Evolutionary conservation across 257 asterid species (phyloP), one percentile per base, ranked within the genome.

Genomic region (Plantago elongata): DNA sequence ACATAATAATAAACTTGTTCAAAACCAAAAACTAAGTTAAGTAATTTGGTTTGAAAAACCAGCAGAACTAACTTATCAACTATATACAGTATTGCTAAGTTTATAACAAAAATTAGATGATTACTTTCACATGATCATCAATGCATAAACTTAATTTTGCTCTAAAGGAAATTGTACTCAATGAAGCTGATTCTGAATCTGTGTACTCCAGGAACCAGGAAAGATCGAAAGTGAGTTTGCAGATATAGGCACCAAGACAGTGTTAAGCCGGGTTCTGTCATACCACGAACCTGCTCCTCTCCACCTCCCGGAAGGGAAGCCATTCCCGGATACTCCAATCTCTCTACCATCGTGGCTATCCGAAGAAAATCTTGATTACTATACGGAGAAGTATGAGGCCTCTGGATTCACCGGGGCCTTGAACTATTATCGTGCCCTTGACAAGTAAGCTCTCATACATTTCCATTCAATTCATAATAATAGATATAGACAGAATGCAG

Each of bases 361-460:
- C 0, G 75, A 78, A 13, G 66, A 78, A 61, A 89, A 85, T 40
- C 0, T 88, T 7, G 80, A 81, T 61, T 83, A 81, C 77, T 85
- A 81, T 56, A 62, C 79, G 2, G 44, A 55, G 69, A 83, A 83
- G 34, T 88, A 68, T 52, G 76, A 81, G 34, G 80, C 67, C 50
- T 68, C 80, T 7, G 94, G 96, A 59, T 85, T 85, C 77, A 76
- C 84, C 0, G 92, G 94, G 45, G 64, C 81, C n/a, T 34, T 88
- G 13, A 88, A 85, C 51, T 88, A 76, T 72, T 88, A 85, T 52
- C 71, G 94, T 30, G 85, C 92, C 46, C 71, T 83, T 51, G 76
- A 83, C 73, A 54, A 64, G 96, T 85, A 68, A 84, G 77, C 51
- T 37, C n/a, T 0, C 8, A 11, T 37, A 40, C 44, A 48, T 4